Conservation (phyloP, 1,284 basidiomycete species). For the Volvariella surrecta region DNA sequence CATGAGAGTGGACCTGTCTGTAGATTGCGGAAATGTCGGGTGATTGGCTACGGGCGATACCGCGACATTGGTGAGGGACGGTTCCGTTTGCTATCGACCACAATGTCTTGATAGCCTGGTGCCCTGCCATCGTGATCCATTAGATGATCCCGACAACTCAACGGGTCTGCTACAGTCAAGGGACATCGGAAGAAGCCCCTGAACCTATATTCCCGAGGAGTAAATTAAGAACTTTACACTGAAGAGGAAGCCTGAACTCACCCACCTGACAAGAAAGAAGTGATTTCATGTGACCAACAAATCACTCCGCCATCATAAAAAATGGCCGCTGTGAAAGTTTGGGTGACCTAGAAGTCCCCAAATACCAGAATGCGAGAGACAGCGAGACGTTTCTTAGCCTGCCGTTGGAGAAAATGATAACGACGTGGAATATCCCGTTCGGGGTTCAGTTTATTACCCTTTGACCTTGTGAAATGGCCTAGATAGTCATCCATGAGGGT, state of each 20-base stretch:
- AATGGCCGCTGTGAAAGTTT: background rate
- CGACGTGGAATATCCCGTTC: constrained; percentile 41
- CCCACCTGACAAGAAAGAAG: constrained; percentile 31
- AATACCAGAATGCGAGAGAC: background rate
- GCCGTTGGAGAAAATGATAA: constrained; percentile 51
- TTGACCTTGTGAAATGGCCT: too few species aligned
- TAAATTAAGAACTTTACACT: constrained; percentile 26
- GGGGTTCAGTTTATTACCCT: too few species aligned
- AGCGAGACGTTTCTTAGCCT: constrained; percentile 16
- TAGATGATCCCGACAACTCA: background rate
- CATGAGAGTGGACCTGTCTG: constrained; percentile 39
- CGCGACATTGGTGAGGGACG: constrained; percentile 49
- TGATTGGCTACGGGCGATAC: constrained; percentile 53
- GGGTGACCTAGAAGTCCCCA: constrained; percentile 4
- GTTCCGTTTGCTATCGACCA: constrained; percentile 44
- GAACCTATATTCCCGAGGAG: too few species aligned
- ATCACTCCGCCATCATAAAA: too few species aligned
- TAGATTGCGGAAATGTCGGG: constrained; percentile 51
- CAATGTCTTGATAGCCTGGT: constrained; percentile 49
- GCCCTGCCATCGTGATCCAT: constrained; percentile 54
- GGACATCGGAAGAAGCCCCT: too few species aligned
- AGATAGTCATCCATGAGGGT: too few species aligned
- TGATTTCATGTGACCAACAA: constrained; percentile 4
- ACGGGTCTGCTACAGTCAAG: background rate
- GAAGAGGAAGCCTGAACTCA: constrained; percentile 54